Base-by-base conservation (phyloP, 805 yeast species). In the Candida manassasensis region DNA sequence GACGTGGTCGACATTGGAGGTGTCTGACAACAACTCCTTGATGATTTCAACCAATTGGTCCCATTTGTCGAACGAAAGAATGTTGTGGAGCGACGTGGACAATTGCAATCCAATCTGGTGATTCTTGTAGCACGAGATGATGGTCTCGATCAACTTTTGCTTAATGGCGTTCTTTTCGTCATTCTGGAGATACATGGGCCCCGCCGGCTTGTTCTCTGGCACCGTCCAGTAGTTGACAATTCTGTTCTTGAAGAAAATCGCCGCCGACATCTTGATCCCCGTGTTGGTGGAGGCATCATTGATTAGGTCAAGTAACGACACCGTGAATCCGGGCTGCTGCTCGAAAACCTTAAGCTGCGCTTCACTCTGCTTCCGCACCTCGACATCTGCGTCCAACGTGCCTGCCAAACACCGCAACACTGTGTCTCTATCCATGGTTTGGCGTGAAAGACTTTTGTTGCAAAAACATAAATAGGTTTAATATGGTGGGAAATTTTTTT, bases 311-410 rank as follows among this genome's bases (percentile, higher is more conserved):
- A 79, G 57, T 31, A 78, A 60, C 48, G 74, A 75, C 10, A 69
- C 61, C 1, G 81, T 73, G 53, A 77, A 77, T 3, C 83, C 83
- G 1, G 74, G 69, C 41, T 72, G 75, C 41, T 69, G 71, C 49
- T 76, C 82, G 41, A 61, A 73, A 27, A 63, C 67, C 24, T 59
- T 59, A 40, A 77, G 59, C 46, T 74, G 73, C 19, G 54, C 55
- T 53, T 78, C 84, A 12, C 81, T 75, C 21, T 67, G 66, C 48
- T 73, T 73, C 49, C 81, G 67, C 11, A 63, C 47, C 37, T 61
- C 65, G 18, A 67, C 63, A 43, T 71, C 64, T 25, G 79, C 69
- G 43, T 75, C 77, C 49, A 77, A 57, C 1, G 82, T 75, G 19
- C 76, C 76, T 21, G 73, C 67, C 39, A 77, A 64, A 22, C 77